These are phyloP conservation scores for Nicotiana rustica DNA, from an alignment of 305 asterid species.

Conservation along the genomic window DNA sequence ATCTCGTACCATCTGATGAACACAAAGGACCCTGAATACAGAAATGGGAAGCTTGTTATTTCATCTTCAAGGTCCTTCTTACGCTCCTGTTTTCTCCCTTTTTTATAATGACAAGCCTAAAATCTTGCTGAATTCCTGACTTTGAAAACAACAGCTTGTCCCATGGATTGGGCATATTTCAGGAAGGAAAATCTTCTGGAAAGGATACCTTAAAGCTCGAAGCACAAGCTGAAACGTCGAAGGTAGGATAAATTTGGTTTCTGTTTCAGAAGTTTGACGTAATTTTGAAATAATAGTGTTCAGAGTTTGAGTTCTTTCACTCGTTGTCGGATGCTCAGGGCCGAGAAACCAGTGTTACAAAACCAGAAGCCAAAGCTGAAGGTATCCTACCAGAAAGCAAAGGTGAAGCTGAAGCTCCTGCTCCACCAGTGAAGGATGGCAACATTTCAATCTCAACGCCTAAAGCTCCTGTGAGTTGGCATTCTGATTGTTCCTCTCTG, in stretches of 20 bases:
- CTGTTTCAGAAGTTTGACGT: neutral
- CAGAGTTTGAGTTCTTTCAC: neutral
- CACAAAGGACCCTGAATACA: constrained; percentile 69
- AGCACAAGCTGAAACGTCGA: constrained; percentile 58
- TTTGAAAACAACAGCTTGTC: constrained; percentile 62
- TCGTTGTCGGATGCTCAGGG: constrained; percentile 46
- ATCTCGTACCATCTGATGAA: constrained; percentile 83
- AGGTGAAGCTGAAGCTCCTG: constrained; percentile 57
- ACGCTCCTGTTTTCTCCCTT: neutral
- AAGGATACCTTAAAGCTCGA: constrained; percentile 62
- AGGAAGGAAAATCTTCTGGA: constrained; percentile 65
- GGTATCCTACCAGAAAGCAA: constrained; percentile 50
- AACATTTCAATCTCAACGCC: constrained; percentile 36
- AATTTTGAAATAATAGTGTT: neutral
- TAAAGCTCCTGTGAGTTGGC: constrained; percentile 66
- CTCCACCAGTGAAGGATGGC: constrained; percentile 42
- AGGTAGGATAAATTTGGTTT: constrained; percentile 49
- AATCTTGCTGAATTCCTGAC: constrained; percentile 45
- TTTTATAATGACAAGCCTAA: neutral
- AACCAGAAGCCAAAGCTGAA: constrained; percentile 52
- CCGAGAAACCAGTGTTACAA: constrained; percentile 46
- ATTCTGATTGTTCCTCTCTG: neutral
- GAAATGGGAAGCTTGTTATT: constrained; percentile 89
- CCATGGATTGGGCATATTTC: constrained; percentile 79
- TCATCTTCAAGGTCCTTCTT: constrained; percentile 67